Conservation (phyloP, 352 stramenopile genomes). For the Phytopythium kandeliae region DNA sequence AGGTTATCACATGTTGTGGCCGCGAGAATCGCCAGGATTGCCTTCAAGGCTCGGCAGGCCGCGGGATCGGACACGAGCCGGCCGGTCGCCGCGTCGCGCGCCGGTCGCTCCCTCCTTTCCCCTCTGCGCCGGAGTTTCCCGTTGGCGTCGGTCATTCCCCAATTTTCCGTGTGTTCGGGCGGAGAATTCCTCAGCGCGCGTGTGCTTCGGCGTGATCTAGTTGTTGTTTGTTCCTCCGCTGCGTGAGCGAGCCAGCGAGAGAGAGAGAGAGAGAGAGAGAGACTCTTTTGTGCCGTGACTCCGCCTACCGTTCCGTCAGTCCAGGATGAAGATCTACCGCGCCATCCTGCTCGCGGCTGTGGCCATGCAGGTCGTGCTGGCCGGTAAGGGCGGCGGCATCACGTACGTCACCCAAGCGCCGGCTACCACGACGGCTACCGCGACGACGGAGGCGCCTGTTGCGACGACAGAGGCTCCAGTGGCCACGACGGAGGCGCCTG, state of each 20-base stretch:
- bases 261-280: too few species aligned
- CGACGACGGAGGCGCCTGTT: constrained; percentile 5
- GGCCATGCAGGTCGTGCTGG: constrained; percentile 31
- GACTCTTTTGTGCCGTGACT: neutral
- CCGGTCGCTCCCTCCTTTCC: constrained; percentile 1
- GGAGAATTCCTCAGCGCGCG: constrained; percentile 1
- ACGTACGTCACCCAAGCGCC: constrained; percentile 16
- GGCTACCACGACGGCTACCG: constrained; percentile 12
- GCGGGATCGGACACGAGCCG: neutral
- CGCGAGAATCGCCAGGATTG: too few species aligned
- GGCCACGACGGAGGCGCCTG: constrained; percentile 8
- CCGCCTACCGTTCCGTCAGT: constrained; percentile 1
- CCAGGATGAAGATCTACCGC: constrained; percentile 31
- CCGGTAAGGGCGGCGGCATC: constrained; percentile 20
- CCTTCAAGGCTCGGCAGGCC: too few species aligned
- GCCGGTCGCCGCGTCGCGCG: neutral
- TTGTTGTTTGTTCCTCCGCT: constrained; percentile 2
- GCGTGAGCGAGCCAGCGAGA: too few species aligned
- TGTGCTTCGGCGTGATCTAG: neutral
- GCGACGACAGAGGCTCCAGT: constrained; percentile 7
- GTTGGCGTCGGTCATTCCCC: neutral
- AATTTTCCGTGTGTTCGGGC: constrained; percentile 1
- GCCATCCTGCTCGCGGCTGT: constrained; percentile 24
- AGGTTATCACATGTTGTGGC: too few species aligned
- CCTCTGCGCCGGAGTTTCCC: neutral